Evolutionary conservation across 2,329 filamentous ascomycete species (phyloP), one percentile per base, ranked within the genome.

Genomic region (Phoma sp.): DNA sequence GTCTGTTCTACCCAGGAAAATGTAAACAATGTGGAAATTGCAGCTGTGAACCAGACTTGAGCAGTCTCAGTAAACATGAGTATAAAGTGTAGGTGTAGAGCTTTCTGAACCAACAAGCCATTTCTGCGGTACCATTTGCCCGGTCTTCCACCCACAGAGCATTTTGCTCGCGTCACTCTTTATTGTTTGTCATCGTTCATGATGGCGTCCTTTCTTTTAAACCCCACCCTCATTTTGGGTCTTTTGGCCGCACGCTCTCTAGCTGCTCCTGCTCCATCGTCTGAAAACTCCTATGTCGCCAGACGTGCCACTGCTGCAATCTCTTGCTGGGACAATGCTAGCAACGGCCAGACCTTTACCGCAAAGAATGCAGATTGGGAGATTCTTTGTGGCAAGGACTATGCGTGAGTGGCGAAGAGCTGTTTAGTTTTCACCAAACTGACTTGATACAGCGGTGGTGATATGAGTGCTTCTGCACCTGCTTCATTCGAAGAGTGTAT

Each of bases 151-250:
- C 27, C 15, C 12, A 37, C n/a, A 43, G 43, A 54, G 51, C 51
- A 39, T 48, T 44, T 27, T 44, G 51, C 51, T 54, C 44, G 35
- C 27, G 51, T 39, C 51, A 54, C 44, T 54, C 51, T 54, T 48
- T 54, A 48, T 37, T 31, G 35, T 17, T 7, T 54, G 51, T 38
- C 33, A 44, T 54, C 33, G 6, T n/a, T 48, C 33, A 44, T 10
- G 39, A 54, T 54, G 51, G 38, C 51, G 51, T 54, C 51, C 51
- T 44, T 38, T 54, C 51, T 54, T 48, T 49, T 43, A 33, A 54
- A 48, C 12, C 44, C 51, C 33, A 48, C 51, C 21, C 51, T 54
- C 51, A 48, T 54, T 54, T 54, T 54, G 27, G 51, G 51, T 17
- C 44, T 54, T 29, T 44, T 38, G 44, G 33, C 44, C 25, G 39